A percentile compares a stretch with the other conserved stretches of the same genome.
Evolutionary conservation across 768 basidiomycete genomes (phyloP).

Genomic region (Suillus weaverae): DNA sequence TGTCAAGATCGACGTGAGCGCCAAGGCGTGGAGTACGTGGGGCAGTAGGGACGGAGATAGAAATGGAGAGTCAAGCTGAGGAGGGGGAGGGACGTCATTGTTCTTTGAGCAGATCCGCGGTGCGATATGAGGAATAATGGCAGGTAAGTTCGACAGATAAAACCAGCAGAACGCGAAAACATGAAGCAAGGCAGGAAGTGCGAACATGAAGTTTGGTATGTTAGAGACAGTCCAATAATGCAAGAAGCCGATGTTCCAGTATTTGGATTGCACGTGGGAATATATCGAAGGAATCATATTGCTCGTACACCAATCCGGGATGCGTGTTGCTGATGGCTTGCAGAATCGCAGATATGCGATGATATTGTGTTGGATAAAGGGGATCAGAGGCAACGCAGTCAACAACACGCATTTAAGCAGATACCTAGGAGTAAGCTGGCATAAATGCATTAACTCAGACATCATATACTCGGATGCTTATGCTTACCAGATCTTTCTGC

Average conservation of each 20-base stretch:
- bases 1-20: slow-evolving; percentile 62
- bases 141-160: slow-evolving; percentile 20
- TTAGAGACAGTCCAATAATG: slow-evolving; percentile 84
- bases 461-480: neutral
- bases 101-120: slow-evolving; percentile 6
- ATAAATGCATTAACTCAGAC: slow-evolving; percentile 1
- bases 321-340: slow-evolving; percentile 15
- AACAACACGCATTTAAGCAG: slow-evolving; percentile 41
- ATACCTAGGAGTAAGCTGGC: slow-evolving; percentile 36
- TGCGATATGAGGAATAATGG: slow-evolving; percentile 5
- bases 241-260: slow-evolving; percentile 88
- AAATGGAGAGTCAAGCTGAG: slow-evolving; percentile 31
- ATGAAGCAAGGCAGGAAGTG: slow-evolving; percentile 63
- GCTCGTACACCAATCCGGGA: slow-evolving; percentile 62
- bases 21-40: slow-evolving; percentile 72
- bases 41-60: slow-evolving; percentile 51
- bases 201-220: slow-evolving; percentile 85
- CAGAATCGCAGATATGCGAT: slow-evolving; percentile 73
- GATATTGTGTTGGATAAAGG: slow-evolving; percentile 74
- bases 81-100: neutral
- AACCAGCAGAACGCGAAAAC: slow-evolving; percentile 36
- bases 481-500: slow-evolving; percentile 31
- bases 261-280: slow-evolving; percentile 73
- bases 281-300: slow-evolving; percentile 69
- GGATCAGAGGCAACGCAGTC: slow-evolving; percentile 50